Evolutionary conservation across 495 filamentous ascomycete genomes (phyloP).

Genomic region (Neurospora tetrasperma): DNA sequence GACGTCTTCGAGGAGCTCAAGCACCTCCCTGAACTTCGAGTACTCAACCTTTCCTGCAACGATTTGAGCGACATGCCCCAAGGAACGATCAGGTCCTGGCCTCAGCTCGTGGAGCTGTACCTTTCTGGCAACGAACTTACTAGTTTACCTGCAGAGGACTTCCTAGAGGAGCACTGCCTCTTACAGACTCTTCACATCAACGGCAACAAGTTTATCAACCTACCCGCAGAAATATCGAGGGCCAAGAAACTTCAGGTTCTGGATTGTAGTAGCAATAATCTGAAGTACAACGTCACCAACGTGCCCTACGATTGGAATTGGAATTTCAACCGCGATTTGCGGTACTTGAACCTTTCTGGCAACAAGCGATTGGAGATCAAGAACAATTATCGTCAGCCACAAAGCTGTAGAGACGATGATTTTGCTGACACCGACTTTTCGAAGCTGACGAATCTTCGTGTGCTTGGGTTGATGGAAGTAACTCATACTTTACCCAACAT

Average conservation of each 20-base stretch:
- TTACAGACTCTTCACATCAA: slow-evolving; percentile 92
- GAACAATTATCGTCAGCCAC: slow-evolving; percentile 19
- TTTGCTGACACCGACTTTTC: slow-evolving; percentile 82
- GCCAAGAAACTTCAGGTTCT: slow-evolving; percentile 79
- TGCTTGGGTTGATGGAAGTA: slow-evolving; percentile 95
- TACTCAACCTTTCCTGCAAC: slow-evolving; percentile 94
- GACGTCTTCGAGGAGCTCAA: slow-evolving; percentile 88
- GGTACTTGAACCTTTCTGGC: slow-evolving; percentile 92
- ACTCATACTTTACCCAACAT: slow-evolving; percentile 80
- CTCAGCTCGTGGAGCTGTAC: slow-evolving; percentile 80
- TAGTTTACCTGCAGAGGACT: slow-evolving; percentile 81
- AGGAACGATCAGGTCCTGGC: slow-evolving; percentile 77
- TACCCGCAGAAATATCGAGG: slow-evolving; percentile 91
- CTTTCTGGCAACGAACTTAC: slow-evolving; percentile 92
- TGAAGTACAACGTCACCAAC: slow-evolving; percentile 99
- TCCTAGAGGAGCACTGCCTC: slow-evolving; percentile 69
- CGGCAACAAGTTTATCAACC: slow-evolving; percentile 90
- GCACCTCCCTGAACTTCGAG: slow-evolving; percentile 69
- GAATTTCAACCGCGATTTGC: slow-evolving; percentile 93
- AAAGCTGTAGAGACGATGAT: slow-evolving; percentile 43
- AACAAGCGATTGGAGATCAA: slow-evolving; percentile 98
- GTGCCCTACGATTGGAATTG: slow-evolving; percentile 99
- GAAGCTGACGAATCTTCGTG: slow-evolving; percentile 70
- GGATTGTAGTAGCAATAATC: slow-evolving; percentile 89
- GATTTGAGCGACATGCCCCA: slow-evolving; percentile 84